Conservation (phyloP, 2,329 filamentous ascomycete species). For the Tolypocladium nubicola region DNA sequence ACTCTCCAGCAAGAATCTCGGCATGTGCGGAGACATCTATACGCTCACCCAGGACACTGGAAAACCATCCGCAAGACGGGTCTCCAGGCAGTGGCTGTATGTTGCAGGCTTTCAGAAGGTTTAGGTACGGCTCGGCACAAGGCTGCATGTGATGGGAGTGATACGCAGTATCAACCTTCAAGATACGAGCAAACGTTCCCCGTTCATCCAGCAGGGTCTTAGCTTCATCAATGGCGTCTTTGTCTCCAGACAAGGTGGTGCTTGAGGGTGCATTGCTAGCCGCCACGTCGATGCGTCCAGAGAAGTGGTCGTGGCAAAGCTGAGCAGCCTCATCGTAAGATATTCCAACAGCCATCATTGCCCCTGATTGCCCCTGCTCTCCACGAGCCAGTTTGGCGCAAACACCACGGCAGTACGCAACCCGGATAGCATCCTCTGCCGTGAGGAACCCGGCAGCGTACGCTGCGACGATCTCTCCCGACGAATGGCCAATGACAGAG, state of each 20-base stretch:
- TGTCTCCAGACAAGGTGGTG: slow-evolving; percentile 19
- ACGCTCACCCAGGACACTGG: slow-evolving; percentile 6
- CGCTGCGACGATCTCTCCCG: slow-evolving; percentile 30
- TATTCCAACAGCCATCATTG: slow-evolving; percentile 13
- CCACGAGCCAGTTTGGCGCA: slow-evolving; percentile 1
- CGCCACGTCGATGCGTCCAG: slow-evolving; percentile 15
- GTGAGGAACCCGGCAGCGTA: slow-evolving; percentile 20
- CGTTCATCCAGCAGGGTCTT: slow-evolving; percentile 11
- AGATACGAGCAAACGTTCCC: slow-evolving; percentile 14
- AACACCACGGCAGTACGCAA: slow-evolving; percentile 4
- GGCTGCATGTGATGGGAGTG: slow-evolving; percentile 27
- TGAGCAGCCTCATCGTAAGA: slow-evolving; percentile 1
- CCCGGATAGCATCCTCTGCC: neutral
- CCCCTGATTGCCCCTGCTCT: neutral
- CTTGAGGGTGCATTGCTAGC: slow-evolving; percentile 12
- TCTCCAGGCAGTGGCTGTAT: neutral
- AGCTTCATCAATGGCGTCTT: slow-evolving; percentile 13
- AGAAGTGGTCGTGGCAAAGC: slow-evolving; percentile 6
- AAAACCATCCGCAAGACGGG: slow-evolving; percentile 2
- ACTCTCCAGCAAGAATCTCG: neutral
- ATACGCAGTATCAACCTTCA: slow-evolving; percentile 29
- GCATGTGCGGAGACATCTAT: neutral
- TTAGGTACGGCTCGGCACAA: slow-evolving; percentile 8
- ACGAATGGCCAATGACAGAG: slow-evolving; percentile 27
- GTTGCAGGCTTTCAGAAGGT: neutral